A percentile compares a stretch with the other conserved stretches of the same genome.
phyloP scores from a whole-genome alignment of 768 basidiomycete species.

The Baorangia bicolor region DNA sequence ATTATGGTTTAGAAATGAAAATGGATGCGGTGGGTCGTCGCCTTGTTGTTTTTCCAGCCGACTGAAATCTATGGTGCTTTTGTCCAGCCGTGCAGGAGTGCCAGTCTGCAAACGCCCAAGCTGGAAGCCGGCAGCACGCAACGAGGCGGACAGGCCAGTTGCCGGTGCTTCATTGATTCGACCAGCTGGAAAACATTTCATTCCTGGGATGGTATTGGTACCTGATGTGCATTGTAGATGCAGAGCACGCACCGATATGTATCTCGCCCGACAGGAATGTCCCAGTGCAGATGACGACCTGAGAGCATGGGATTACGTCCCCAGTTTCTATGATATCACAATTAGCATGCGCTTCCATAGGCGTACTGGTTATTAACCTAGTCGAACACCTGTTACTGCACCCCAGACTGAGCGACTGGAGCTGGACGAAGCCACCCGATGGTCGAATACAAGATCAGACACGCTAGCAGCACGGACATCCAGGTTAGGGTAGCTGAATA shows the following conservation, averaged over 20 bases:
- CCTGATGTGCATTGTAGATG: background rate
- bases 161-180: constrained; percentile 72
- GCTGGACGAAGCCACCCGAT: constrained; percentile 29
- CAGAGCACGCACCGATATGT: constrained; percentile 62
- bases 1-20: constrained; percentile 67
- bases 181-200: constrained; percentile 76
- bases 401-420: constrained; percentile 42
- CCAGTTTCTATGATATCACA: constrained; percentile 54
- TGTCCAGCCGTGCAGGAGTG: constrained; percentile 79
- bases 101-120: constrained; percentile 85
- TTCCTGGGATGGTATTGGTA: constrained; percentile 39
- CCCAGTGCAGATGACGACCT: constrained; percentile 87
- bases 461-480: constrained; percentile 72
- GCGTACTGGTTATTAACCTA: constrained; percentile 45
- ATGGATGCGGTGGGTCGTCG: constrained; percentile 63
- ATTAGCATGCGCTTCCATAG: background rate
- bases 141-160: constrained; percentile 71
- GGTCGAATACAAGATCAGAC: constrained; percentile 72
- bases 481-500: constrained; percentile 67
- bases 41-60: constrained; percentile 64
- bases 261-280: constrained; percentile 92
- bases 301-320: constrained; percentile 70
- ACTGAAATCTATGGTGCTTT: constrained; percentile 66
- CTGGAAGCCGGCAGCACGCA: constrained; percentile 72
- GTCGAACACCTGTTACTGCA: constrained; percentile 59